Percentiles rank a stretch among this genome's conserved stretches.
Conservation (phyloP, 768 basidiomycete species). For the Hemileccinum impolitum region DNA sequence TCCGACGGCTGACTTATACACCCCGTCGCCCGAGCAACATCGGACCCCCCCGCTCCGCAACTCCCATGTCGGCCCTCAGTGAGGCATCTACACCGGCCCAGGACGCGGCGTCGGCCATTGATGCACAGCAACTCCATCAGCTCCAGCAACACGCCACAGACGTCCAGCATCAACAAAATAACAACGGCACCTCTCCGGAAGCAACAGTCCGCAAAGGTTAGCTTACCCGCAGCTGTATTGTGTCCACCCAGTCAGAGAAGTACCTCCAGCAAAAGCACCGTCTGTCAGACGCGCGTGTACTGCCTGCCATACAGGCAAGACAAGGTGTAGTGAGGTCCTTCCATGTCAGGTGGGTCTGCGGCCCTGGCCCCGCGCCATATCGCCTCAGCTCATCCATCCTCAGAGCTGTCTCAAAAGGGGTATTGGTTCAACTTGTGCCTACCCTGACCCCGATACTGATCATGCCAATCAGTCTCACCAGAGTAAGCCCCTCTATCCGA, state of each 20-base stretch:
- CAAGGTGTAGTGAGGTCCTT: conserved; percentile 75
- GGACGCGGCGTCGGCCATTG: conserved; percentile 58
- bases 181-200: conserved; percentile 29
- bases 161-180: conserved; percentile 35
- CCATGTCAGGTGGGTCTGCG: conserved; percentile 64
- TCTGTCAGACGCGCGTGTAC: conserved; percentile 79
- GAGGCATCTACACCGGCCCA: conserved; percentile 67
- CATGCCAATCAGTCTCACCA: conserved; percentile 37
- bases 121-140: conserved; percentile 50
- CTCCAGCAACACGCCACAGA: conserved; percentile 36
- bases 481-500: conserved; percentile 15
- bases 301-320: conserved; percentile 81
- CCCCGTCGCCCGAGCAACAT: conserved; percentile 22
- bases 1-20: conserved; percentile 30
- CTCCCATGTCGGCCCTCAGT: conserved; percentile 73
- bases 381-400: conserved; percentile 2
- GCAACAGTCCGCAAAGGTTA: conserved; percentile 56
- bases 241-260: conserved; percentile 10
- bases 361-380: conserved; percentile 6
- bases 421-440: conserved; percentile 63
- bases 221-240: conserved; percentile 26
- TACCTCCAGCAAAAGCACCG: conserved; percentile 64
- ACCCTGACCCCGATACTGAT: conserved; percentile 72
- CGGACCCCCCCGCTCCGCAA: conserved; percentile 39
- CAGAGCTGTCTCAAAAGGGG: conserved; percentile 84